These are phyloP conservation scores for Phialemonium atrogriseum DNA, from an alignment of 2,329 filamentous ascomycete genomes.

Conservation along the genomic window DNA sequence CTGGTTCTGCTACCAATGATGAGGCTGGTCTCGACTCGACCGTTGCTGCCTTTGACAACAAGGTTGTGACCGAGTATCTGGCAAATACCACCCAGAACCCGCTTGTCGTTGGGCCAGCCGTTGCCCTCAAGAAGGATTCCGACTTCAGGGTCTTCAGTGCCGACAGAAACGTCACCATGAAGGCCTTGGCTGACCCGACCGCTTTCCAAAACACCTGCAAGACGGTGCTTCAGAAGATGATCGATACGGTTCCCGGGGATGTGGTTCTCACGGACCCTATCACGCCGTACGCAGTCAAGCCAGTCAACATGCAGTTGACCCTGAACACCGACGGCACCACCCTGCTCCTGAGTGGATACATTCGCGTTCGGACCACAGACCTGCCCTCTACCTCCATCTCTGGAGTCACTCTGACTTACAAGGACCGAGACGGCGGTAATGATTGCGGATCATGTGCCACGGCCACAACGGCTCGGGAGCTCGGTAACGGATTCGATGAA, in stretches of 20 bases:
- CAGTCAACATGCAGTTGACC: slow-evolving; percentile 46
- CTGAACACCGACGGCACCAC: slow-evolving; percentile 38
- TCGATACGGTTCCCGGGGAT: slow-evolving; percentile 47
- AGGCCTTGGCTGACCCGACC: slow-evolving; percentile 32
- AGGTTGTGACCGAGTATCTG: slow-evolving; percentile 48
- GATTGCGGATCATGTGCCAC: slow-evolving; percentile 41
- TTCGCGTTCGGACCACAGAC: slow-evolving; percentile 47
- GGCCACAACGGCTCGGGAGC: slow-evolving; percentile 35
- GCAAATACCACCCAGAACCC: slow-evolving; percentile 44
- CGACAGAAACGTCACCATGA: slow-evolving; percentile 48
- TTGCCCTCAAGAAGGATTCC: slow-evolving; percentile 35
- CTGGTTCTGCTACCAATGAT: slow-evolving; percentile 32
- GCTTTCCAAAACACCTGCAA: slow-evolving; percentile 40
- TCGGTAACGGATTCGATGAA: slow-evolving; percentile 50
- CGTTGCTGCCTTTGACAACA: slow-evolving; percentile 44
- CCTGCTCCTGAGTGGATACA: slow-evolving; percentile 43
- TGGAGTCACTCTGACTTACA: slow-evolving; percentile 45
- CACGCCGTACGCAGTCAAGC: slow-evolving; percentile 50
- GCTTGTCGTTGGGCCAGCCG: slow-evolving; percentile 43
- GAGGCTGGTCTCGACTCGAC: slow-evolving; percentile 39
- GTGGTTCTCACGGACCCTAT: slow-evolving; percentile 44
- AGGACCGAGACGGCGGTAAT: slow-evolving; percentile 41
- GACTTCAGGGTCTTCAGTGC: slow-evolving; percentile 48
- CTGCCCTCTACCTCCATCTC: slow-evolving; percentile 32
- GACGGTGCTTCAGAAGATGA: slow-evolving; percentile 49